Base-by-base conservation (phyloP, 148 eudicot genomes). In the Rhododendron molle region DNA sequence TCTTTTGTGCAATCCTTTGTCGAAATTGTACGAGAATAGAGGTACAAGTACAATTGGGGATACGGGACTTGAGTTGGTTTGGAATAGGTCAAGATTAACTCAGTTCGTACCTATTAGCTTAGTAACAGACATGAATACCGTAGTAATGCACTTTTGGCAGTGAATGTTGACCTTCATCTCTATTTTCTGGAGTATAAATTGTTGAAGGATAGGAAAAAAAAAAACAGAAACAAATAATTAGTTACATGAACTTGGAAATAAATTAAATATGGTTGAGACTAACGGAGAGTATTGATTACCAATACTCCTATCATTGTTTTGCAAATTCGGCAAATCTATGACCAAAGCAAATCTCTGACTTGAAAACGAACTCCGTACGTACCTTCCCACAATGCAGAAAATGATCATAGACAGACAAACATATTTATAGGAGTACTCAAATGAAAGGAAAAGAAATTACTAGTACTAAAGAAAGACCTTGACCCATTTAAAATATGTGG, bases 111-210 rank as follows among this genome's bases (percentile, higher is more conserved):
- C 89, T 74, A 60, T 1, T 36, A 85, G 82, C 81, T 89, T 89
- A 28, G 89, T 20, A 16, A 81, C 89, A 2, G 82, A 82, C 73
- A 62, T 85, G 65, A 89, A 8, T 2, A 85, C 84, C 12, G 32
- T n/a, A 15, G 44, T 83, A 72, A 69, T 83, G 85, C 88, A 83
- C 36, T 81, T 87, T 7, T 80, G 72, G 81, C 82, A 79, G 78
- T 87, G 65, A 21, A 89, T 82, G 86, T 28, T 56, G 14, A 89
- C 88, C 78, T 85, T 87, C 73, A 89, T 12, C 85, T 83, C 85
- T 44, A 69, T 88, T 62, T 88, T 76, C 89, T 88, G 87, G 36
- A 69, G 12, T 6, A 38, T 58, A 20, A 67, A 23, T 69, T n/a
- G 46, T 16, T 1, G 7, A 9, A 15, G 2, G 8, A 30, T 11